Conservation (phyloP, 2,329 filamentous ascomycete genomes). For the Fusarium virguliforme region DNA sequence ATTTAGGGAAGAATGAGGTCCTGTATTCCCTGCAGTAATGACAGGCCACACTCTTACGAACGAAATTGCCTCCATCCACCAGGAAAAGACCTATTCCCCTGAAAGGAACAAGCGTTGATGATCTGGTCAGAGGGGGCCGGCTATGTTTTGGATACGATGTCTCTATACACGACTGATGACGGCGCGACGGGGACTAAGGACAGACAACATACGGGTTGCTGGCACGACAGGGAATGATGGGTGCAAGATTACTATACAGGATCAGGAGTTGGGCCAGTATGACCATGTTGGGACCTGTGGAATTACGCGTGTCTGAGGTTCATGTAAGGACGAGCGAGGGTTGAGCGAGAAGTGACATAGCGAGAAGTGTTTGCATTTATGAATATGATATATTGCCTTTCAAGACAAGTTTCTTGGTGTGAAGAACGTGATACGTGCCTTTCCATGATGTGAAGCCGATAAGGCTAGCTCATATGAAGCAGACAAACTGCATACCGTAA, state of each 20-base stretch:
- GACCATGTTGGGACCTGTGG: constrained; percentile 28
- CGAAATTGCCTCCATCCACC: neutral
- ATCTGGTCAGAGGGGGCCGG: constrained; percentile 31
- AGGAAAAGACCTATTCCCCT: constrained; percentile 28
- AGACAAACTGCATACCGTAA: constrained; percentile 12
- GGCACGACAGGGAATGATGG: constrained; percentile 10
- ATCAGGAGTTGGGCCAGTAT: constrained; percentile 26
- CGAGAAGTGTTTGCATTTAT: constrained; percentile 44
- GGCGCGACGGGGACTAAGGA: constrained; percentile 18
- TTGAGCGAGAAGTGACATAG: constrained; percentile 34
- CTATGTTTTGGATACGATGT: constrained; percentile 35
- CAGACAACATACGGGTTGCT: constrained; percentile 17
- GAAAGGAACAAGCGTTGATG: constrained; percentile 20
- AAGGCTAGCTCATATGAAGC: neutral
- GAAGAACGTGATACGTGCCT: constrained; percentile 20
- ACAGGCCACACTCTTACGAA: neutral
- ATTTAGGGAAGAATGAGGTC: neutral
- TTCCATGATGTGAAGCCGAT: constrained; percentile 4
- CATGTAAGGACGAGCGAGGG: constrained; percentile 13
- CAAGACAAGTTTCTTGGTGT: constrained; percentile 31
- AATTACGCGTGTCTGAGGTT: constrained; percentile 40
- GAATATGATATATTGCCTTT: constrained; percentile 48
- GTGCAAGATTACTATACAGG: constrained; percentile 15
- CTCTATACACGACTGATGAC: constrained; percentile 26
- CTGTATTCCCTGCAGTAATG: neutral